phyloP scores from a whole-genome alignment of 2,329 filamentous ascomycete species.

The Venturiaceae sp. region DNA sequence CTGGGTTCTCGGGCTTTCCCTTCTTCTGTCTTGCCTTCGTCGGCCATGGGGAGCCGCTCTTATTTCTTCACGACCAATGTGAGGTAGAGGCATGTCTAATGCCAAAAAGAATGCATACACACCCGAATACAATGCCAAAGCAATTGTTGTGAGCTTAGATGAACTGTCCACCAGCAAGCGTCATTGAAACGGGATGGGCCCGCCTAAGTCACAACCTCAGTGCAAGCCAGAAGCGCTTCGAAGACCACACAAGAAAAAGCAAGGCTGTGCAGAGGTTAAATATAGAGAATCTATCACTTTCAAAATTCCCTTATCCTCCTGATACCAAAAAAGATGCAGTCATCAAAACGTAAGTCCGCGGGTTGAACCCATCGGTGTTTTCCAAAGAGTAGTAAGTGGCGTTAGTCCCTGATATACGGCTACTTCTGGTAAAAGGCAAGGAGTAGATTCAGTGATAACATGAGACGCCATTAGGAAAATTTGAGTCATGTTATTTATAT shows the following conservation, averaged over 20 bases:
- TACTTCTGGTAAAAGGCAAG: slow-evolving; percentile 77
- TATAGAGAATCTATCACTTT: too few species aligned
- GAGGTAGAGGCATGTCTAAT: slow-evolving; percentile 3
- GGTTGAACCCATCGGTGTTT: slow-evolving; percentile 14
- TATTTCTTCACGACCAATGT: not conserved
- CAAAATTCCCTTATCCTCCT: not conserved
- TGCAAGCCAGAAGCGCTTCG: not conserved
- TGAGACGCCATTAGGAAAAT: not conserved
- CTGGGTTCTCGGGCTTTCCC: not conserved
- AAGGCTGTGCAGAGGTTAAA: too few species aligned
- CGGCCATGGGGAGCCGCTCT: slow-evolving; percentile 5
- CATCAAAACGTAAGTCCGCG: not conserved
- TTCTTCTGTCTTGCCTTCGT: not conserved
- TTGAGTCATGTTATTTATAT: too few species aligned
- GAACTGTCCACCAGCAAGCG: too few species aligned
- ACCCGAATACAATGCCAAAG: not conserved
- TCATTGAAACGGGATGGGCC: too few species aligned
- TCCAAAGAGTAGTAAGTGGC: slow-evolving; percentile 53
- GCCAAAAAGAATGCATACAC: not conserved
- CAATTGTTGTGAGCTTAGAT: not conserved
- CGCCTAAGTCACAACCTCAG: not conserved
- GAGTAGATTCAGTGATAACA: slow-evolving; percentile 52
- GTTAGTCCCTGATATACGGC: slow-evolving; percentile 56
- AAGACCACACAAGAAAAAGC: not conserved
- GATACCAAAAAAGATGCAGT: not conserved